Percentiles rank a stretch among this genome's conserved stretches.
Conservation (phyloP, 176 grass and related monocot species). For the Musa troglodytarum region DNA sequence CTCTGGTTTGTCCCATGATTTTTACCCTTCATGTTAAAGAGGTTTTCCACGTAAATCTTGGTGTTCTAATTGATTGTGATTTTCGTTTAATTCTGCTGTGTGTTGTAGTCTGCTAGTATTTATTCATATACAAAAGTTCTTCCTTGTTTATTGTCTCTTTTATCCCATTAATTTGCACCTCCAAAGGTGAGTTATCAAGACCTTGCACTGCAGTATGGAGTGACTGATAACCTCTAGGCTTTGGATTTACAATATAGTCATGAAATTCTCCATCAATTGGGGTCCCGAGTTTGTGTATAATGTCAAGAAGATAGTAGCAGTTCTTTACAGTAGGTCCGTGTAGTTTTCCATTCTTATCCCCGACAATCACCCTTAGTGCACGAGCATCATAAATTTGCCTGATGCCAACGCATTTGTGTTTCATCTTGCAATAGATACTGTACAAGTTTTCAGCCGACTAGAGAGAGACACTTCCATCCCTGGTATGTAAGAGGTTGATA, state of each 20-base stretch:
- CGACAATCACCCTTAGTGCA: constrained; percentile 87
- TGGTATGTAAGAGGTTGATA: constrained; percentile 96
- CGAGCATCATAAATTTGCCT: constrained; percentile 89
- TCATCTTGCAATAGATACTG: constrained; percentile 95
- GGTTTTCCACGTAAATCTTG: too few species aligned
- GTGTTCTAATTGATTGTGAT: too few species aligned
- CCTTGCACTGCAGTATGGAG: constrained; percentile 89
- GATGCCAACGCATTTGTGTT: constrained; percentile 76
- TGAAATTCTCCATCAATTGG: constrained; percentile 95
- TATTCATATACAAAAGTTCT: too few species aligned
- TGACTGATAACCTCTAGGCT: constrained; percentile 96
- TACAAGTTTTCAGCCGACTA: constrained; percentile 91
- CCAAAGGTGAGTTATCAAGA: constrained; percentile 72
- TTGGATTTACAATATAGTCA: constrained; percentile 96
- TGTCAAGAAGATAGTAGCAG: constrained; percentile 85
- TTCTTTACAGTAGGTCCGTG: constrained; percentile 89
- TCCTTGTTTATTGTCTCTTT: too few species aligned
- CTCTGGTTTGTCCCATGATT: too few species aligned
- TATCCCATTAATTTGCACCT: constrained; percentile 53
- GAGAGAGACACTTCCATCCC: constrained; percentile 97
- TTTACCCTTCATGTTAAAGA: too few species aligned
- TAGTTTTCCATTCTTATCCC: constrained; percentile 80
- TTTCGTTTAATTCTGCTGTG: too few species aligned
- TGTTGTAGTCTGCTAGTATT: too few species aligned
- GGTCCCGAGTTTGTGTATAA: constrained; percentile 92